Evolutionary conservation across 2,329 filamentous ascomycete species (phyloP).

Genomic region (Ceratocystis ficicola): DNA sequence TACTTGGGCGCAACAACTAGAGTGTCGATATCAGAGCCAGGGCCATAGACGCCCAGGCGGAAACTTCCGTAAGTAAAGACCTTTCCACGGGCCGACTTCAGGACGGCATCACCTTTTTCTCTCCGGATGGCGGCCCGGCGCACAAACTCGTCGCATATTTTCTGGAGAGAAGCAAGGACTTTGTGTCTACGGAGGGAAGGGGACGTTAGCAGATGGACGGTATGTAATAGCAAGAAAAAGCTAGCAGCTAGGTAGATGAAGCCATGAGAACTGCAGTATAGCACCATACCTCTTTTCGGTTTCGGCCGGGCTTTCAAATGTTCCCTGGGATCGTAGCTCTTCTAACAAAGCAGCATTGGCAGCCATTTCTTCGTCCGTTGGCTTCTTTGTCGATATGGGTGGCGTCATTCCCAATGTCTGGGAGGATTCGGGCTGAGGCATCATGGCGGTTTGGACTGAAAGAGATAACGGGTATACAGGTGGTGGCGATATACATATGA

Average conservation of each 20-base stretch:
- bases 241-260: background rate
- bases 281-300: constrained; percentile 61
- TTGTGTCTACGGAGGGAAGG: constrained; percentile 40
- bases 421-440: background rate
- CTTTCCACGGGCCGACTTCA: constrained; percentile 78
- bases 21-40: constrained; percentile 95
- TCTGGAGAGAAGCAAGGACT: constrained; percentile 65
- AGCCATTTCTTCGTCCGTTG: constrained; percentile 63
- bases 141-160: constrained; percentile 76
- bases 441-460: background rate
- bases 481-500: background rate
- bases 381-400: constrained; percentile 65
- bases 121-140: constrained; percentile 51
- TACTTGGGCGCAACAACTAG: constrained; percentile 85
- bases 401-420: constrained; percentile 55
- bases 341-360: constrained; percentile 68
- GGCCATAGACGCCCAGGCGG: constrained; percentile 83
- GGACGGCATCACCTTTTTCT: constrained; percentile 56
- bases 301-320: constrained; percentile 74
- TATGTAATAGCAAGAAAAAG: too few relatives aligned
- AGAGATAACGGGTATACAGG: background rate
- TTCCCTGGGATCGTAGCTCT: constrained; percentile 78
- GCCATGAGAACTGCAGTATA: background rate
- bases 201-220: background rate
- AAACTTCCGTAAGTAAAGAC: constrained; percentile 96